Percentiles rank a stretch among this genome's conserved stretches.
phyloP scores from a whole-genome alignment of 2,329 filamentous ascomycete species.

The Xylariales sp. region DNA sequence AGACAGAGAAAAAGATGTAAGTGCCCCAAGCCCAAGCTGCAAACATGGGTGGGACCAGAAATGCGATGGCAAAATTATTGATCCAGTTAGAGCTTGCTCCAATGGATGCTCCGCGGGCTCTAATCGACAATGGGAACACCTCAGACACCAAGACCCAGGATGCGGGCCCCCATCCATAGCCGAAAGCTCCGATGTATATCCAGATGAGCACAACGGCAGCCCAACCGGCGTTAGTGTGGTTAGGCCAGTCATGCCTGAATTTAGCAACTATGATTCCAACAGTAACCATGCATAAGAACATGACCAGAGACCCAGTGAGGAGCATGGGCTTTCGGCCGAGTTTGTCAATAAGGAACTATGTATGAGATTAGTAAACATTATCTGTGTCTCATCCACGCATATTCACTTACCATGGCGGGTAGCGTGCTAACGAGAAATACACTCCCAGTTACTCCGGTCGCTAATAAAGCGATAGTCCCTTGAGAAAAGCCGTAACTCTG shows the following conservation, averaged over 20 bases:
- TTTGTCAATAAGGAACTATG: conserved; percentile 40
- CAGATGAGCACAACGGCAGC: conserved; percentile 39
- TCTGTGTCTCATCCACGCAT: too few relatives aligned
- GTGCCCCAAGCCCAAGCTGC: conserved; percentile 43
- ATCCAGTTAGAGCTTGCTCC: conserved; percentile 57
- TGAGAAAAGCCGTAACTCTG: conserved; percentile 20
- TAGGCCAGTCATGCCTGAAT: conserved; percentile 45
- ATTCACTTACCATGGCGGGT: conserved; percentile 28
- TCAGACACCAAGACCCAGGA: conserved; percentile 47
- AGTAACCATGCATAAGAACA: conserved; percentile 44
- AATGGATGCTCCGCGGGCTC: conserved; percentile 60
- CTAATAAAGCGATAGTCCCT: conserved; percentile 9
- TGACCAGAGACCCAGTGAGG: conserved; percentile 36
- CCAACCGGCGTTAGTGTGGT: conserved; percentile 42
- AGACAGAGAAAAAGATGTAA: conserved; percentile 56
- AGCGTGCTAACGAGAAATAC: conserved; percentile 33
- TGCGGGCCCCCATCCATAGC: conserved; percentile 52
- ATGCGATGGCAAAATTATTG: conserved; percentile 58
- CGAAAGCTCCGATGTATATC: conserved; percentile 57
- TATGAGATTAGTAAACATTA: too few relatives aligned
- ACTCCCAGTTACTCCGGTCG: conserved; percentile 9
- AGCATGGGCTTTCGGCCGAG: conserved; percentile 42
- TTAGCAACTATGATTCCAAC: conserved; percentile 46
- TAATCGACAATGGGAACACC: conserved; percentile 56
- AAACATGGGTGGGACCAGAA: conserved; percentile 57